Evolutionary conservation across 2,329 filamentous ascomycete species (phyloP).

Genomic region (Aspergillus puulaauensis): DNA sequence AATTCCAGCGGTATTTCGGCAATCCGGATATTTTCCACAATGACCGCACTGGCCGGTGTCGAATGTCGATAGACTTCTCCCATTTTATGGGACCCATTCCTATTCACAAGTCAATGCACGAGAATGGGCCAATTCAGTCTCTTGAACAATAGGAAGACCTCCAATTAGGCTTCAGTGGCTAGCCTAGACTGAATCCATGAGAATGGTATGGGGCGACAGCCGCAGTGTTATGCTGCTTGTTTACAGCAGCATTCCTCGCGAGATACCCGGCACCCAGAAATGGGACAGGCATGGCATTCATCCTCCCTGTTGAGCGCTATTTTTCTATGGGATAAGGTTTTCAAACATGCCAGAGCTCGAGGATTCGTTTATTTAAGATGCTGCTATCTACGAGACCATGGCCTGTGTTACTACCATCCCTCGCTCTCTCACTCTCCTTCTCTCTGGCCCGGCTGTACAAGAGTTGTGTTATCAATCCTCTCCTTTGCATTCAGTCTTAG

Average conservation of each 20-base stretch:
- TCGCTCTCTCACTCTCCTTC: background rate
- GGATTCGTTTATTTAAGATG: constrained; percentile 4
- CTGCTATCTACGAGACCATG: background rate
- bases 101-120: background rate
- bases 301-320: background rate
- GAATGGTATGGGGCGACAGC: background rate
- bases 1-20: background rate
- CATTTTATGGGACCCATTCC: background rate
- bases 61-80: background rate
- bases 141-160: background rate
- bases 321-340: constrained; percentile 1
- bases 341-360: constrained; percentile 1
- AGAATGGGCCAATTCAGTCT: background rate
- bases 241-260: constrained; percentile 6
- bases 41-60: background rate
- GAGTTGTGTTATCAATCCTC: background rate
- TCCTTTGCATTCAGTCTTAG: background rate
- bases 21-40: background rate
- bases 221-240: background rate
- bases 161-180: background rate
- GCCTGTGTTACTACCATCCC: too few species aligned
- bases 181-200: background rate
- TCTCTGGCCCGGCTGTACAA: background rate
- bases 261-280: background rate
- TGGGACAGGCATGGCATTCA: background rate